phyloP scores from a whole-genome alignment of 371 early-diverging fungal species.

The Rhizopus stolonifer region DNA sequence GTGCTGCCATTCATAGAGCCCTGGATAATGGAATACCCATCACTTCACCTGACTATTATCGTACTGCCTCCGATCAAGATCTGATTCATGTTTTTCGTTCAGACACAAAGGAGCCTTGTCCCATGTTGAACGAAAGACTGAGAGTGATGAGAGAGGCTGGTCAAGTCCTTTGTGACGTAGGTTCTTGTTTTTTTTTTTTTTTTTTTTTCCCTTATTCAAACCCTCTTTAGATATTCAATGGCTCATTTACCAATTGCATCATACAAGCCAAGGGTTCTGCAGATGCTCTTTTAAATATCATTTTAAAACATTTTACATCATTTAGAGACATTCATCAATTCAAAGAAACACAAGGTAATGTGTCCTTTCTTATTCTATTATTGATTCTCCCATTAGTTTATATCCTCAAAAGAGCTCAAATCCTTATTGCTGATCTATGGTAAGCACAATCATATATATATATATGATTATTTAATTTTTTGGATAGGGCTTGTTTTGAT shows the following conservation, averaged over 20 bases:
- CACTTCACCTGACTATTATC: conserved; percentile 57
- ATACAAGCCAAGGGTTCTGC: conserved; percentile 54
- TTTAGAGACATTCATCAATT: conserved; percentile 72
- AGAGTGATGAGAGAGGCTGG: conserved; percentile 72
- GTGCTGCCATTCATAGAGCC: conserved; percentile 79
- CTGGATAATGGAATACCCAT: conserved; percentile 63
- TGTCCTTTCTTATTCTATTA: neutral
- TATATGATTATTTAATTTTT: too few species aligned
- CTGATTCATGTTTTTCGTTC: conserved; percentile 63
- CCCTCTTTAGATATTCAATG: conserved; percentile 58
- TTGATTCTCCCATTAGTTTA: conserved; percentile 43
- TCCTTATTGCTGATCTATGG: conserved; percentile 89
- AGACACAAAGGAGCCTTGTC: conserved; percentile 63
- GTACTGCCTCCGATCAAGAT: conserved; percentile 36
- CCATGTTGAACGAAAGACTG: conserved; percentile 65
- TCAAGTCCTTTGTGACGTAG: conserved; percentile 59
- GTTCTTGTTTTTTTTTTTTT: neutral
- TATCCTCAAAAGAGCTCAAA: conserved; percentile 86
- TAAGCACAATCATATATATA: conserved; percentile 15
- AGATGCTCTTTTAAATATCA: conserved; percentile 53
- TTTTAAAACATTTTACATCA: conserved; percentile 66
- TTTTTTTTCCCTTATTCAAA: too few species aligned
- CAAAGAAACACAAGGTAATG: conserved; percentile 56
- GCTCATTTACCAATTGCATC: conserved; percentile 68
- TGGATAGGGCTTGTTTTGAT: conserved; percentile 80